Conservation (phyloP, 371 early-diverging fungal genomes). For the Apophysomyces ossiformis region DNA sequence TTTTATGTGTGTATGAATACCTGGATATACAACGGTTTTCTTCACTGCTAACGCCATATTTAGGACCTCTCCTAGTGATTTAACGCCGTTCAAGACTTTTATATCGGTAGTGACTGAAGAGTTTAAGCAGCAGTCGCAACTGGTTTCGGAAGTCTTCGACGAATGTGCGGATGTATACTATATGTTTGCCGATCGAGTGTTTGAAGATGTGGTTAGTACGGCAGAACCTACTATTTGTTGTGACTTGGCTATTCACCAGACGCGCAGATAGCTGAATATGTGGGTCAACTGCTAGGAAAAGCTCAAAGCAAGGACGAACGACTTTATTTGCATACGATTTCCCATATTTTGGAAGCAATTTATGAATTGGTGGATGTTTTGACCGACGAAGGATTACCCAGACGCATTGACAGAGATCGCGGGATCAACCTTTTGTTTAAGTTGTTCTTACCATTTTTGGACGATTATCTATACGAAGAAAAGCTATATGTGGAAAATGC, state of each 20-base stretch:
- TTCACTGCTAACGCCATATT: neutral
- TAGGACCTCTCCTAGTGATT: conserved; percentile 34
- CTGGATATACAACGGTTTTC: no score
- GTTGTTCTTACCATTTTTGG: conserved; percentile 73
- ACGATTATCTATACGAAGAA: conserved; percentile 70
- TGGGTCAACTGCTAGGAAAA: conserved; percentile 39
- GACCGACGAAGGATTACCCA: conserved; percentile 42
- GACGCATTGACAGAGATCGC: conserved; percentile 37
- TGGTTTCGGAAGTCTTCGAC: conserved; percentile 73
- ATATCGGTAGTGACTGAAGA: conserved; percentile 56
- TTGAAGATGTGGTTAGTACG: conserved; percentile 68
- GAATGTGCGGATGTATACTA: conserved; percentile 65
- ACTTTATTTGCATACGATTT: conserved; percentile 44
- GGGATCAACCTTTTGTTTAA: conserved; percentile 63
- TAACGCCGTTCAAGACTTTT: conserved; percentile 45
- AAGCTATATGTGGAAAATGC: conserved; percentile 35
- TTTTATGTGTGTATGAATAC: conserved; percentile 41
- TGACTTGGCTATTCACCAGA: no score
- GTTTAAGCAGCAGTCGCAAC: conserved; percentile 62
- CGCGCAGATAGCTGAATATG: conserved; percentile 52
- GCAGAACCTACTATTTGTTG: neutral
- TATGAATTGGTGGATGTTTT: conserved; percentile 51
- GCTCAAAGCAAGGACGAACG: conserved; percentile 37
- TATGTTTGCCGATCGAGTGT: conserved; percentile 64
- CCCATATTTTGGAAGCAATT: conserved; percentile 29